Evolutionary conservation across 208 protist species (phyloP).

Genomic region (Trypanosoma grayi): DNA sequence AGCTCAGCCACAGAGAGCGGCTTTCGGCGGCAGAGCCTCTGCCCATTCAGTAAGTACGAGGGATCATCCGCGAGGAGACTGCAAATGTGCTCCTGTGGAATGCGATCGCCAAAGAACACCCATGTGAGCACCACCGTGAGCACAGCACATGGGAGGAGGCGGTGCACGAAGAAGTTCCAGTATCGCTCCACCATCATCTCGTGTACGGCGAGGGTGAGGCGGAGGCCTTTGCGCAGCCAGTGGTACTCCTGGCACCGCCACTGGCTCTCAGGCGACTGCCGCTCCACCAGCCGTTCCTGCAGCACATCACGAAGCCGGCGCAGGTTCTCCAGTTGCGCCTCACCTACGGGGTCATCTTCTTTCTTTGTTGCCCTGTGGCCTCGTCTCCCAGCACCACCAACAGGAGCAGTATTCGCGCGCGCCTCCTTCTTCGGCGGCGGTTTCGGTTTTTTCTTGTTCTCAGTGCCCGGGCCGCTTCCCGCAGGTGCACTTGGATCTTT

Average conservation of each 20-base stretch:
- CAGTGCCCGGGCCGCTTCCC: background rate
- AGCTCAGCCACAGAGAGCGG: constrained; percentile 21
- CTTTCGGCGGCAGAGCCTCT: background rate
- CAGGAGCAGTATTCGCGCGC: too few relatives aligned
- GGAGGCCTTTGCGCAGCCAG: constrained; percentile 10
- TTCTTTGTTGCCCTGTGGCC: background rate
- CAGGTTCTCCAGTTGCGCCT: constrained; percentile 39
- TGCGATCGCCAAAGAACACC: constrained; percentile 26
- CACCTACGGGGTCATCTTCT: background rate
- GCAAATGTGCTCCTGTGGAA: constrained; percentile 22
- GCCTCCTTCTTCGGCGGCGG: too few relatives aligned
- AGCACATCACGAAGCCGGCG: constrained; percentile 31
- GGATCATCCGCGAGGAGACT: constrained; percentile 17
- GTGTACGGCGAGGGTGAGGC: background rate
- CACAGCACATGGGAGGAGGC: constrained; percentile 9
- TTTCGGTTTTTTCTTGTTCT: background rate
- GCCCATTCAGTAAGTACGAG: background rate
- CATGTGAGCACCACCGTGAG: constrained; percentile 14
- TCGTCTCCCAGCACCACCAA: background rate
- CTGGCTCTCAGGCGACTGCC: background rate
- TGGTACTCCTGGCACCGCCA: constrained; percentile 12
- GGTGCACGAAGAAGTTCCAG: constrained; percentile 15
- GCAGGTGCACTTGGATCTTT: background rate
- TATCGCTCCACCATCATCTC: background rate
- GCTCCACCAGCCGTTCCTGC: constrained; percentile 4